phyloP scores from a whole-genome alignment of 345 rosid species.

The Murraya koenigii region DNA sequence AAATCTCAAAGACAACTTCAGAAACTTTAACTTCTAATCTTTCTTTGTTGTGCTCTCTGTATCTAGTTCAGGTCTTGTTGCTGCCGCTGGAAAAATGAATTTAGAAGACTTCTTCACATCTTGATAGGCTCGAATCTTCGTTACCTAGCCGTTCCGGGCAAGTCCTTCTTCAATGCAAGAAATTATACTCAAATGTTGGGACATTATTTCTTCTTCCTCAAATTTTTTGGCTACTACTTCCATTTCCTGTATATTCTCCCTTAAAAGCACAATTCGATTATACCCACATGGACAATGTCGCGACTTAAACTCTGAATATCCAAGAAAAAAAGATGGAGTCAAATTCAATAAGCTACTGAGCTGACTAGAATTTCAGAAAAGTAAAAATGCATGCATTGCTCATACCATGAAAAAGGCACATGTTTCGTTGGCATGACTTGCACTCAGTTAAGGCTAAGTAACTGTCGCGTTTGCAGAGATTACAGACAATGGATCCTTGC shows the following conservation, averaged over 20 bases:
- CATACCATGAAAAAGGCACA: constrained; percentile 57
- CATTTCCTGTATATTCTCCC: constrained; percentile 36
- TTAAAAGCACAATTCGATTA: constrained; percentile 27
- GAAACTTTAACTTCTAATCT: background rate
- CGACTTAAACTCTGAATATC: constrained; percentile 33
- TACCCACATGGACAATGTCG: constrained; percentile 40
- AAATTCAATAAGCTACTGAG: background rate
- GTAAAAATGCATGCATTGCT: background rate
- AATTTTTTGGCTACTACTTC: constrained; percentile 39
- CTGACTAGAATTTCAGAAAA: background rate
- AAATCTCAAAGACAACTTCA: background rate
- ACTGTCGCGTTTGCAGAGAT: constrained; percentile 55
- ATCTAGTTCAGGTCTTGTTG: background rate
- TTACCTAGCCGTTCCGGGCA: background rate
- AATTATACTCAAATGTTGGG: background rate
- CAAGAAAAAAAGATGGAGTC: background rate
- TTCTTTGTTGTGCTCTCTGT: background rate
- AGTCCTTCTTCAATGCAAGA: background rate
- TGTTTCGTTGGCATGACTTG: constrained; percentile 19
- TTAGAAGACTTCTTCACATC: too few relatives aligned
- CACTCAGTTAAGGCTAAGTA: constrained; percentile 49
- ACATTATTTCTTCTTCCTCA: constrained; percentile 31
- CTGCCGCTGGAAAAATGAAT: background rate
- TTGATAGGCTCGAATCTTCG: background rate
- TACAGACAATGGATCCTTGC: constrained; percentile 41